Evolutionary conservation across 305 asterid genomes (phyloP), one percentile per base, ranked within the genome.

Genomic region (Stenogyne calaminthoides): DNA sequence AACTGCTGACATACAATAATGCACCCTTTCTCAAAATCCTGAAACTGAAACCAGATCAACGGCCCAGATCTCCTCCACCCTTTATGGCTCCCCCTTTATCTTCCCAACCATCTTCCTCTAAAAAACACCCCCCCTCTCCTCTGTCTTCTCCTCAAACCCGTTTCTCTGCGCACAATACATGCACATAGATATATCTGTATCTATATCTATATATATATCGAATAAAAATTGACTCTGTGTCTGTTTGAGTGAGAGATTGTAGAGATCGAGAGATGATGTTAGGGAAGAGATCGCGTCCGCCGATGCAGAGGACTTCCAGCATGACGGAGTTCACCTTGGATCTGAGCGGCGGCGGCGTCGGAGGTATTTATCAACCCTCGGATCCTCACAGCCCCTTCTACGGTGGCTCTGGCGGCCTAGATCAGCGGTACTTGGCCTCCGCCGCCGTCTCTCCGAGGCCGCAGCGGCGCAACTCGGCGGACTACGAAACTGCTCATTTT

Each of bases 261-360:
- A 6, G 47, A 32, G 63, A 6, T 15, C 2, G 36, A 22, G 55
- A 70, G 25, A 80, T 72, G 80, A 82, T 89, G 92, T 52, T 90
- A 16, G 97, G 96, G 60, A 92, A 88, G 88, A 91, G 92, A 72
- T 73, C 71, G 6, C 85, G 92, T n/a, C 97, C 95, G 9, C 91
- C 95, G 52, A 88, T 93, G 72, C 88, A 91, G 87, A 91, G 98
- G 73, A 91, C 98, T 14, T 84, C 96, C 0, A 91, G 97, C 83
- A 86, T 88, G 96, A 89, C 84, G 6, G 90, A 89, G 83, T 88
- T 92, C 83, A 78, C 80, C 63, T 66, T 89, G 66, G 95, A 85
- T 76, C 74, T 85, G 67, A 83, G 74, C 82, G 77, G 16, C 78
- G 76, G 15, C 49, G n/a, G n/a, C n/a, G 74, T 57, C 25, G 67